Evolutionary conservation across 2,329 filamentous ascomycete genomes (phyloP).

Genomic region (Helotiales sp.): DNA sequence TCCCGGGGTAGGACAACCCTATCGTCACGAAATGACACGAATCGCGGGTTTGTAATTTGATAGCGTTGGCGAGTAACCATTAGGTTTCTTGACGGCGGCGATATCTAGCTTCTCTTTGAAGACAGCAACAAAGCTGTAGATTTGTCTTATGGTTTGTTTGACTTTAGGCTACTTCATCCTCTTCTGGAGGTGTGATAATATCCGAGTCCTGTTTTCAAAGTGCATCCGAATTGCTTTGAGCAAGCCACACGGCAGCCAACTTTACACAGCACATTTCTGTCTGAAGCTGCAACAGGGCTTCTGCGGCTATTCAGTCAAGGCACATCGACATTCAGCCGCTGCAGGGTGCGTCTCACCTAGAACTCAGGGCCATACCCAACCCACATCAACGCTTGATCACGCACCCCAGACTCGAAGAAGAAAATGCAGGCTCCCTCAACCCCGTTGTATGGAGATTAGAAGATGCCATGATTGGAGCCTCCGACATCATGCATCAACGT

Average conservation of each 20-base stretch:
- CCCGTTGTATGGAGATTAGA: neutral
- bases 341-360: slow-evolving; percentile 6
- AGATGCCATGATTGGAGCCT: neutral
- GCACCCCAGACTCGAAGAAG: neutral
- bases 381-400: neutral
- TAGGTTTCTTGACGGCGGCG: neutral
- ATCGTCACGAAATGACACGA: neutral
- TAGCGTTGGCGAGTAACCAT: slow-evolving; percentile 1
- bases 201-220: neutral
- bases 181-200: neutral
- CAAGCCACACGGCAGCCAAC: neutral
- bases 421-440: neutral
- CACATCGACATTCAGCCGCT: neutral
- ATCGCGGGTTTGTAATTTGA: neutral
- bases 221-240: neutral
- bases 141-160: neutral
- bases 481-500: neutral
- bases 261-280: neutral
- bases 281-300: neutral
- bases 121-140: neutral
- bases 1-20: neutral
- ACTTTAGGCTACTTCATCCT: neutral
- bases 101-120: neutral
- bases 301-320: neutral
- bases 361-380: neutral